Evolutionary conservation across 2,329 filamentous ascomycete species (phyloP), one percentile per base, ranked within the genome.

Genomic region (Cercospora brassicicola): DNA sequence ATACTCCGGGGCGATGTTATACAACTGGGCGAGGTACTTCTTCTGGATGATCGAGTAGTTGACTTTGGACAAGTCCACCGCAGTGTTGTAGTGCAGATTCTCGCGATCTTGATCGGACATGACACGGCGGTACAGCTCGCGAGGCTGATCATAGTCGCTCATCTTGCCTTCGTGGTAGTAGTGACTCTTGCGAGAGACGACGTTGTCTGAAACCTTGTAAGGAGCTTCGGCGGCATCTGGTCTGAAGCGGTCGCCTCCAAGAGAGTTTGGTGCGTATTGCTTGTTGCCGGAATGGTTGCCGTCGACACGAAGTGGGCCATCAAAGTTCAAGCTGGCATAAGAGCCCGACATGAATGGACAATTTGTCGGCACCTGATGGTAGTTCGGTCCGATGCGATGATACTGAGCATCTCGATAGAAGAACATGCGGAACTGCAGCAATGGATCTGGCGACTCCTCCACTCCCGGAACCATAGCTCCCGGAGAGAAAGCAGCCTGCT

Each of bases 401-500:
- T 65, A 65, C 26, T 60, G 56, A n/a, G 69, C 65, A 31, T 71
- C 69, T 15, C 67, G 64, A 33, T 71, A 71, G n/a, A 62, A 60
- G 53, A 71, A 59, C n/a, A 71, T 31, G 28, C 69, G 67, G 64
- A 65, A 71, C 30, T 67, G 64, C 2, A 71, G 61, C 33, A 71
- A 30, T 7, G 69, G 64, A 36, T 71, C 69, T 36, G 69, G 69
- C 3, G 67, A 65, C 26, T 60, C 64, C 7, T 59, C 39, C 39
- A 71, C 53, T 7, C 69, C 69, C 15, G 60, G 51, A 0, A 71
- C 69, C 9, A 69, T 62, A 7, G 64, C 69, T 7, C 64, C 64
- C 2, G 67, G 67, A 7, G 64, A 48, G 51, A 69, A 69, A n/a
- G 66, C 55, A 72, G 89, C 81, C 75, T 93, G 90, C 78, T 93